A percentile compares a stretch with the other conserved stretches of the same genome.
Conservation (phyloP, 192 early-diverging fungal species). For the Dissophora globulifera region DNA sequence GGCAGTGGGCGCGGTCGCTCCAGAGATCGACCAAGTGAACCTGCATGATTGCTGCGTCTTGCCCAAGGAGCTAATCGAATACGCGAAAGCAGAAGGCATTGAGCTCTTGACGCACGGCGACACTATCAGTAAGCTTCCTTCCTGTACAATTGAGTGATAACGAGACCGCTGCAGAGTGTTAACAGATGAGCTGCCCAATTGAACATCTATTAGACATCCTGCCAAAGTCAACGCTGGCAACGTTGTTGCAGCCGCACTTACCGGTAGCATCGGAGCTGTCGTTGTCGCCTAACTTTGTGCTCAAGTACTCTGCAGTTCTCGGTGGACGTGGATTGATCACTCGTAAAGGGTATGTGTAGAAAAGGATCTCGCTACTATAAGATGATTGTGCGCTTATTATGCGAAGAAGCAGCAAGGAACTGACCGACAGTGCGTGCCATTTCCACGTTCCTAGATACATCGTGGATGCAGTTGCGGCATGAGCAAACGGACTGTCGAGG, state of each 20-base stretch:
- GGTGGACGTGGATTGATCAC: slow-evolving; percentile 55
- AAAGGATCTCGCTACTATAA: too few species aligned
- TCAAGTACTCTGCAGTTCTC: slow-evolving; percentile 60
- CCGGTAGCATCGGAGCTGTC: slow-evolving; percentile 7
- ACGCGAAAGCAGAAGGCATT: slow-evolving; percentile 54
- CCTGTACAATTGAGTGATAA: too few species aligned
- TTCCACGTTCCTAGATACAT: slow-evolving; percentile 24
- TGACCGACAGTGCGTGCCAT: too few species aligned
- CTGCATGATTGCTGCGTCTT: slow-evolving; percentile 57
- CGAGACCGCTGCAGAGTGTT: too few species aligned
- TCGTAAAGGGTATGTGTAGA: slow-evolving; percentile 59
- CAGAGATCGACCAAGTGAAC: slow-evolving; percentile 59
- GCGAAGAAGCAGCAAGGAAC: too few species aligned
- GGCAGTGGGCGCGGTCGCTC: slow-evolving; percentile 21
- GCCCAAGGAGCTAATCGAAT: slow-evolving; percentile 54
- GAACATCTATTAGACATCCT: slow-evolving; percentile 51
- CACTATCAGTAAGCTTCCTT: slow-evolving; percentile 43
- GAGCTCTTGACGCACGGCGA: slow-evolving; percentile 59
- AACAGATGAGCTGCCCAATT: background rate
- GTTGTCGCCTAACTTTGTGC: slow-evolving; percentile 57
- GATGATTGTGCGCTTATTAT: too few species aligned
- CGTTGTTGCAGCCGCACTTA: slow-evolving; percentile 41
- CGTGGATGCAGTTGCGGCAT: slow-evolving; percentile 16
- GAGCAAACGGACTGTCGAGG: too few species aligned
- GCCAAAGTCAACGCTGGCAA: slow-evolving; percentile 46